Conservation (phyloP, 805 yeast genomes). For the Yarrowia keelungensis region DNA sequence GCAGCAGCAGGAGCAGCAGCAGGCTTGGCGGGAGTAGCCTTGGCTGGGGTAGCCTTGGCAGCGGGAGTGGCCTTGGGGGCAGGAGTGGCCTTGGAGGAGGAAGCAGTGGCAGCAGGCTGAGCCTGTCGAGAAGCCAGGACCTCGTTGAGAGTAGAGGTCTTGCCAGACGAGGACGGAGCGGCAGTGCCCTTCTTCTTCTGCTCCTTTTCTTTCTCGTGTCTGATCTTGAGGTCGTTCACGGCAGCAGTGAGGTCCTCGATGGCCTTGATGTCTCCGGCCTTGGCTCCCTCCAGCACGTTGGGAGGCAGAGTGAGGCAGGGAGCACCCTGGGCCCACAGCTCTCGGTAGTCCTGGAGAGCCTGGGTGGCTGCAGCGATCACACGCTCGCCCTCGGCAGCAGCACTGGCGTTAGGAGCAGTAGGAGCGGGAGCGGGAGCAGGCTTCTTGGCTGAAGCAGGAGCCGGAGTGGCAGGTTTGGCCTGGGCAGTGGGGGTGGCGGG, state of each 20-base stretch:
- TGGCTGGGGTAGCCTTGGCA: neutral
- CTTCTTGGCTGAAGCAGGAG: neutral
- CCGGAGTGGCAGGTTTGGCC: neutral
- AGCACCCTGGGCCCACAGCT: constrained; percentile 10
- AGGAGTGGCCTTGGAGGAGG: neutral
- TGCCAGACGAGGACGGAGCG: no score
- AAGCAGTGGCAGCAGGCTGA: neutral
- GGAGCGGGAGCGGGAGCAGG: neutral
- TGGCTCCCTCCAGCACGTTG: constrained; percentile 3
- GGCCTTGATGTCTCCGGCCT: neutral
- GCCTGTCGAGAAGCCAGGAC: constrained; percentile 12
- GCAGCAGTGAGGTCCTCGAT: constrained; percentile 13
- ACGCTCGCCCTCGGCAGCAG: constrained; percentile 5
- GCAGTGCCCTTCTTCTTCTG: constrained; percentile 7
- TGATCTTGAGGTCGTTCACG: neutral
- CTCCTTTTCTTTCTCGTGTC: neutral
- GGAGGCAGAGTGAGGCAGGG: constrained; percentile 8
- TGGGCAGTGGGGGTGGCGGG: neutral
- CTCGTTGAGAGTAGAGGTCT: constrained; percentile 19
- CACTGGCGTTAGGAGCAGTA: neutral
- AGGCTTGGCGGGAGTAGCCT: neutral
- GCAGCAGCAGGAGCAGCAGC: neutral
- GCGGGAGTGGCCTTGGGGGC: neutral
- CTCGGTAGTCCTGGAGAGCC: constrained; percentile 11
- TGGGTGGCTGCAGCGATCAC: constrained; percentile 1